phyloP scores from a whole-genome alignment of 306 rosid species.

The Trifolium subterraneum region DNA sequence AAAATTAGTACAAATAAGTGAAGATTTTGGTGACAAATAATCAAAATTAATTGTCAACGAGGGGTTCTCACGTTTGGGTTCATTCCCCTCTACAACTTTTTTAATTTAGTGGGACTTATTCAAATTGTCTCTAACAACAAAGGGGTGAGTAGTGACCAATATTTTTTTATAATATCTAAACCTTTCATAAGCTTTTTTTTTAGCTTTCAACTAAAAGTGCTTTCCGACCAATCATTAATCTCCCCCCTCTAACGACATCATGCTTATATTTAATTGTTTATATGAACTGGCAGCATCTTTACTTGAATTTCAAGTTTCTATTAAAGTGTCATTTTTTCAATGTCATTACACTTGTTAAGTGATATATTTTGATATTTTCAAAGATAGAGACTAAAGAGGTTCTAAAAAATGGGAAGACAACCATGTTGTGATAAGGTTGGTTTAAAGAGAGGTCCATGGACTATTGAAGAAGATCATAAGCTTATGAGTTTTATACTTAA shows the following conservation, averaged over 20 bases:
- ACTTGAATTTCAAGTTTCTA: constrained; percentile 60
- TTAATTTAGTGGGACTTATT: constrained; percentile 41
- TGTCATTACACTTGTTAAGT: constrained; percentile 42
- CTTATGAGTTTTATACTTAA: constrained; percentile 86
- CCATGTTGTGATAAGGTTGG: constrained; percentile 98
- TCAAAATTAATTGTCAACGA: constrained; percentile 49
- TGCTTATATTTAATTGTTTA: constrained; percentile 51
- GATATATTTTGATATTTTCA: constrained; percentile 11
- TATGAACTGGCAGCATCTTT: constrained; percentile 99
- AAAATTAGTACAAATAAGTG: constrained; percentile 45
- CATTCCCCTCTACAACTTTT: constrained; percentile 19
- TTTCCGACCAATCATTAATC: constrained; percentile 81
- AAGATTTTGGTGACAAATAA: constrained; percentile 43
- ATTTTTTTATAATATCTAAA: constrained; percentile 59
- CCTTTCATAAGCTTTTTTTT: constrained; percentile 46
- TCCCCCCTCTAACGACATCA: constrained; percentile 72
- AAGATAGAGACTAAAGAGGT: neutral
- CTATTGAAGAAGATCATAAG: constrained; percentile 92
- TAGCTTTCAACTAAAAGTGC: constrained; percentile 52
- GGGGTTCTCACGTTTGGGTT: constrained; percentile 56
- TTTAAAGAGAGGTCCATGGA: constrained; percentile 96
- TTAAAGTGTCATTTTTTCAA: constrained; percentile 51
- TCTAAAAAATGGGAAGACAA: constrained; percentile 76
- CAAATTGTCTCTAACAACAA: constrained; percentile 44
- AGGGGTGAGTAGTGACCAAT: constrained; percentile 44